Evolutionary conservation across 2,329 filamentous ascomycete genomes (phyloP).

Genomic region (Calonectria multiphialidica): DNA sequence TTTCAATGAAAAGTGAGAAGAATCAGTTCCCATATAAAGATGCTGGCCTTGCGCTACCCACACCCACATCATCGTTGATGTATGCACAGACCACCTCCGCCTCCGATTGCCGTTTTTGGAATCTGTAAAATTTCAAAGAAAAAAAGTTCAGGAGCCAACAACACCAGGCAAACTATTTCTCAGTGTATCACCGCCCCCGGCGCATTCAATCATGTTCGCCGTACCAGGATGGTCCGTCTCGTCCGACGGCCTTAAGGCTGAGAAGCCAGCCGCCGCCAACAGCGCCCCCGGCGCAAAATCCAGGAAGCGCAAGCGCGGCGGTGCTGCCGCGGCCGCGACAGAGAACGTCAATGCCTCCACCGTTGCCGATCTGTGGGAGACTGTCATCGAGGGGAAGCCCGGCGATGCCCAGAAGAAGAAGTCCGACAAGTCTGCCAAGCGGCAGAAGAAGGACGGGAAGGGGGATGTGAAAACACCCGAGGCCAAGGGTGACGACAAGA

Average conservation of each 20-base stretch:
- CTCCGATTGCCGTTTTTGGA: background rate
- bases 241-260: slow-evolving; percentile 76
- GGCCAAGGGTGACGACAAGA: slow-evolving; percentile 35
- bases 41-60: no score
- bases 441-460: slow-evolving; percentile 49
- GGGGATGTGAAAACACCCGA: slow-evolving; percentile 38
- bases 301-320: slow-evolving; percentile 69
- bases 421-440: slow-evolving; percentile 47
- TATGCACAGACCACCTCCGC: slow-evolving; percentile 10
- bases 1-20: no score
- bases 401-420: slow-evolving; percentile 38
- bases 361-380: slow-evolving; percentile 82
- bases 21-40: no score
- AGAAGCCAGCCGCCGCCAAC: slow-evolving; percentile 59
- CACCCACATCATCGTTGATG: background rate
- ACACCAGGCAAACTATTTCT: slow-evolving; percentile 19
- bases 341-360: slow-evolving; percentile 74
- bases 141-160: slow-evolving; percentile 25
- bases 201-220: slow-evolving; percentile 77
- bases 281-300: slow-evolving; percentile 58
- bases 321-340: slow-evolving; percentile 28
- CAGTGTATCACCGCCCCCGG: background rate
- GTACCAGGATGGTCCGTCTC: slow-evolving; percentile 93
- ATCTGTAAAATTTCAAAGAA: slow-evolving; percentile 13
- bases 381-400: slow-evolving; percentile 79